Percentiles rank a stretch among this genome's conserved stretches.
Conservation (phyloP, 495 filamentous ascomycete species). For the Bacidia rubella region DNA sequence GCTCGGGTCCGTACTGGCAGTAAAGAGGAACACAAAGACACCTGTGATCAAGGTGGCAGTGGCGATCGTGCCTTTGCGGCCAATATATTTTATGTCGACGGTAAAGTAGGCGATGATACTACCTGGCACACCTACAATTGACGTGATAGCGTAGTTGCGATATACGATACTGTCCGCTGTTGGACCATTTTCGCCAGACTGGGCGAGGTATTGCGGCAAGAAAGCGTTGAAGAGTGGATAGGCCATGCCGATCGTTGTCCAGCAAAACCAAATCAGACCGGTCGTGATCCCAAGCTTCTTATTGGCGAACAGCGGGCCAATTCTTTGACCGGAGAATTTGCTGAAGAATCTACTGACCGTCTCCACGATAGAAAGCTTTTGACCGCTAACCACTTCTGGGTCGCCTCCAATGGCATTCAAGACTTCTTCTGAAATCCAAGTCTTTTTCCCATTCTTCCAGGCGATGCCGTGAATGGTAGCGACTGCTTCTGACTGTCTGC, state of each 20-base stretch:
- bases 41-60: conserved; percentile 39
- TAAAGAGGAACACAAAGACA: conserved; percentile 47
- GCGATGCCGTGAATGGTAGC: conserved; percentile 49
- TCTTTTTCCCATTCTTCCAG: conserved; percentile 37
- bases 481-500: conserved; percentile 59
- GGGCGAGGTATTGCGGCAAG: conserved; percentile 42
- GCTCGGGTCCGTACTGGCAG: conserved; percentile 32
- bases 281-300: conserved; percentile 22
- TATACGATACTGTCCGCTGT: conserved; percentile 37
- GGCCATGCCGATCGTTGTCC: conserved; percentile 44
- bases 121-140: conserved; percentile 44
- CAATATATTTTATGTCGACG: conserved; percentile 44
- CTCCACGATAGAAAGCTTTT: conserved; percentile 28
- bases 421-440: conserved; percentile 39
- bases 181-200: conserved; percentile 23
- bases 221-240: conserved; percentile 48
- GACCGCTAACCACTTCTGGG: conserved; percentile 22
- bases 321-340: conserved; percentile 42
- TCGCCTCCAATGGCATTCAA: conserved; percentile 41
- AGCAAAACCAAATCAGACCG: conserved; percentile 41
- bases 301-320: conserved; percentile 39
- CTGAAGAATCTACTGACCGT: conserved; percentile 38
- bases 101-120: conserved; percentile 40
- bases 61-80: conserved; percentile 47
- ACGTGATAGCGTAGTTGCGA: conserved; percentile 48